Base-by-base conservation (phyloP, 495 filamentous ascomycete genomes). In the Neurospora sublineolata region DNA sequence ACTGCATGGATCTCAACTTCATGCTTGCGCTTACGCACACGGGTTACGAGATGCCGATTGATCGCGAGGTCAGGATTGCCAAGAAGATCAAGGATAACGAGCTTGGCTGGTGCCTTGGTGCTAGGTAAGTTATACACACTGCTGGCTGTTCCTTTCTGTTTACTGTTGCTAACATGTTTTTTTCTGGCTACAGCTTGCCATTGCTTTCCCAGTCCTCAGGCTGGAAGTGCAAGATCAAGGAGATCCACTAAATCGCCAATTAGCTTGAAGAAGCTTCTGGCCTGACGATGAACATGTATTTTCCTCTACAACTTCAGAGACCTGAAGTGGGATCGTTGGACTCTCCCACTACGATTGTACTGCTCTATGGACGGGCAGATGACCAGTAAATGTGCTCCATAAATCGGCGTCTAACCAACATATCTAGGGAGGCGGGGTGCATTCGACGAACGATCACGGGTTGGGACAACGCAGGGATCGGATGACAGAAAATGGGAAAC, bases 21-120 rank as follows among this genome's bases (percentile, higher is more conserved):
- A 97, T 97, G 93, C 79, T 97, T 72, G 91, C 91, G 30, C 83
- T 99, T 69, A 82, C 97, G 72, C 94, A 97, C 80, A 97, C 94
- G 1, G 95, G 95, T 23, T 99, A 99, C 80, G 95, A 97, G 75
- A 98, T 99, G 94, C 94, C 94, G 6, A 86, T 98, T 76, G 92
- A 95, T 72, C 88, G 95, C 27, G 94, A 98, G 82, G 94, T 99
- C 70, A 93, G 91, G 85, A 96, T 97, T 75, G 95, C 95, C 37
- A 98, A 99, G 91, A 94, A 97, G 87, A 95, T 98, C 76, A 94
- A 94, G 85, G 89, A 89, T 40, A 97, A 97, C 80, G 96, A 99
- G 85, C 83, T 99, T 71, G 95, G 95, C 68, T 99, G 95, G 95
- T 97, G 94, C 83, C 84, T 99, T 80, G 95, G 95, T 76, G 95